These are phyloP conservation scores for Xylariaceae sp. DNA, from an alignment of 2,329 filamentous ascomycete genomes.

Conservation along the genomic window DNA sequence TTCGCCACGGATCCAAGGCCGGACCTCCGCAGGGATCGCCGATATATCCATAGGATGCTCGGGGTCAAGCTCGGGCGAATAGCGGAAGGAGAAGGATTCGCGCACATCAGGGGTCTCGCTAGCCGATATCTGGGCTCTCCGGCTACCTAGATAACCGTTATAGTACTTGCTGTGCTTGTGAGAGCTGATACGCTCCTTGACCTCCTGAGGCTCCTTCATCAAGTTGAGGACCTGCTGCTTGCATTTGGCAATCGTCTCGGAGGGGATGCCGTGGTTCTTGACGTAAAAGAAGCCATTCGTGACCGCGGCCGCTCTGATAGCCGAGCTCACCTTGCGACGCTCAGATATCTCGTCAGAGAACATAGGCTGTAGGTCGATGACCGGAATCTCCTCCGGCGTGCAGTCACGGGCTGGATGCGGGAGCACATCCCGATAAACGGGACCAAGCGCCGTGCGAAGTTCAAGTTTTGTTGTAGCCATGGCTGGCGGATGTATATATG, in stretches of 20 bases:
- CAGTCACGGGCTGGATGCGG: slow-evolving; percentile 28
- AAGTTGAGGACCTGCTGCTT: slow-evolving; percentile 35
- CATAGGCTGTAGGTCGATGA: slow-evolving; percentile 45
- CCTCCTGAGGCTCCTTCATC: slow-evolving; percentile 41
- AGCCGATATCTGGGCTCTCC: slow-evolving; percentile 42
- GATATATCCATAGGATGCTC: slow-evolving; percentile 34
- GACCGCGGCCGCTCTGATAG: slow-evolving; percentile 41
- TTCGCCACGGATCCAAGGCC: slow-evolving; percentile 39
- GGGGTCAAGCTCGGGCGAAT: slow-evolving; percentile 48
- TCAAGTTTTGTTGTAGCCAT: slow-evolving; percentile 30
- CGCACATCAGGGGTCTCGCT: slow-evolving; percentile 45
- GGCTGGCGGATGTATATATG: background rate
- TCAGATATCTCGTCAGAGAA: slow-evolving; percentile 33
- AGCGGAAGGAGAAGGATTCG: slow-evolving; percentile 48
- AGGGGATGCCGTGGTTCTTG: slow-evolving; percentile 42
- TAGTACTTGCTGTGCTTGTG: slow-evolving; percentile 36
- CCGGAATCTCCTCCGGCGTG: slow-evolving; percentile 42
- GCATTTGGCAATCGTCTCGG: slow-evolving; percentile 31
- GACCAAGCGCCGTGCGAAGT: slow-evolving; percentile 30
- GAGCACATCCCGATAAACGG: slow-evolving; percentile 30
- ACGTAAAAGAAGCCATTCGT: slow-evolving; percentile 53
- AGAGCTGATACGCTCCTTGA: slow-evolving; percentile 37
- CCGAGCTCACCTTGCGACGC: slow-evolving; percentile 35
- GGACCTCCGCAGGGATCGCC: slow-evolving; percentile 39
- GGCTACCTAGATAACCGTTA: slow-evolving; percentile 43